Evolutionary conservation across 1,284 basidiomycete genomes (phyloP).

Genomic region (Neonothopanus nambi): DNA sequence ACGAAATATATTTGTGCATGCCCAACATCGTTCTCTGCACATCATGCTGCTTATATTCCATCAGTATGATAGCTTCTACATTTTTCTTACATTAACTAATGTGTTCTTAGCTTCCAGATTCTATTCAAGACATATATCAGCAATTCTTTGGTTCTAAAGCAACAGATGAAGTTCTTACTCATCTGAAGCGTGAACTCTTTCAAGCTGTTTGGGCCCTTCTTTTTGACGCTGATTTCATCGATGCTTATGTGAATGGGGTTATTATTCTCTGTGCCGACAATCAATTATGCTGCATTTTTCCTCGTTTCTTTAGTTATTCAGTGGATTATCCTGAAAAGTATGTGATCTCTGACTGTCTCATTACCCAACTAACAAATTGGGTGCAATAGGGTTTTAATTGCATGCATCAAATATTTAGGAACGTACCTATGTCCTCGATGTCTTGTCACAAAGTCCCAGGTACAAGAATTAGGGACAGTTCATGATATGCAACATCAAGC

Average conservation of each 20-base stretch:
- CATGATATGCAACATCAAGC: not conserved
- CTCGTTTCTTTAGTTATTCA: slow-evolving; percentile 36
- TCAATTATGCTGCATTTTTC: slow-evolving; percentile 28
- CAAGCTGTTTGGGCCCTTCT: slow-evolving; percentile 31
- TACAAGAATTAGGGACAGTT: not conserved
- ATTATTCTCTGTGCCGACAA: slow-evolving; percentile 32
- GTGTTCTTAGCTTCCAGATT: slow-evolving; percentile 24
- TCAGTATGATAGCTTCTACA: slow-evolving; percentile 17
- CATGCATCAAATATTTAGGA: slow-evolving; percentile 26
- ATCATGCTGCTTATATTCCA: slow-evolving; percentile 22
- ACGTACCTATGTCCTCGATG: slow-evolving; percentile 30
- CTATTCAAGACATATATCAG: slow-evolving; percentile 6
- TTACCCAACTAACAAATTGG: not conserved
- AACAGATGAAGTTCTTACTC: slow-evolving; percentile 23
- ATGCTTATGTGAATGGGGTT: slow-evolving; percentile 32
- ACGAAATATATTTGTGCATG: slow-evolving; percentile 30
- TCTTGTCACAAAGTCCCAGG: slow-evolving; percentile 16
- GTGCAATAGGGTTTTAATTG: slow-evolving; percentile 27
- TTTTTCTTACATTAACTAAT: slow-evolving; percentile 11
- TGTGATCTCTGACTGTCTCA: slow-evolving; percentile 9
- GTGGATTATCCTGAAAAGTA: slow-evolving; percentile 44
- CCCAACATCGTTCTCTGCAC: slow-evolving; percentile 16
- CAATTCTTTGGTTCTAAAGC: slow-evolving; percentile 14
- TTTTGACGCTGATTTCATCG: slow-evolving; percentile 26
- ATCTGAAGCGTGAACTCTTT: slow-evolving; percentile 33